These are phyloP conservation scores for Fragosphaeria purpurea DNA, from an alignment of 2,329 filamentous ascomycete genomes.

Conservation along the genomic window DNA sequence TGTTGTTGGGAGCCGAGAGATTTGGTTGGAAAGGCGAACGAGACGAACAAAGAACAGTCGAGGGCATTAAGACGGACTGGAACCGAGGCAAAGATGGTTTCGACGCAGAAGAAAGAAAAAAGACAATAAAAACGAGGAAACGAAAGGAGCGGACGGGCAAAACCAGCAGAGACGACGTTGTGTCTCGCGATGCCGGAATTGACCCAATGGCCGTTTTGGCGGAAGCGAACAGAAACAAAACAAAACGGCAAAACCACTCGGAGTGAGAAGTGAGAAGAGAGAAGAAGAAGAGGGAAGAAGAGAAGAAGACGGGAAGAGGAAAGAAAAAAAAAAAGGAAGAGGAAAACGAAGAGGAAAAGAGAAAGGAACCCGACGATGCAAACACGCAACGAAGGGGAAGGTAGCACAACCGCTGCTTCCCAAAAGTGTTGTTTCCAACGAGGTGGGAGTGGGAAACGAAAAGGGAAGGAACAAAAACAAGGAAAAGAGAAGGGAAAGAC, in stretches of 20 bases:
- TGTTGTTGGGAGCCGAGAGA: not conserved
- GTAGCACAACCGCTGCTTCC: too few species aligned
- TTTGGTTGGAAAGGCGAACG: too few species aligned
- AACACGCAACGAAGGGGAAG: too few species aligned
- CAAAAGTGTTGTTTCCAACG: too few species aligned
- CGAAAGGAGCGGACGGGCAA: slow-evolving; percentile 51
- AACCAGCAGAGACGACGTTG: slow-evolving; percentile 30
- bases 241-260: slow-evolving; percentile 6
- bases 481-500: not conserved
- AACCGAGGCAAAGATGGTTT: too few species aligned
- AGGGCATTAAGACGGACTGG: not conserved
- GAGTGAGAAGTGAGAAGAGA: slow-evolving; percentile 14
- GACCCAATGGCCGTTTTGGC: slow-evolving; percentile 33
- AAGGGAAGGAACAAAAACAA: not conserved
- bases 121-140: slow-evolving; percentile 14
- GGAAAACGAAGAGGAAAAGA: not conserved
- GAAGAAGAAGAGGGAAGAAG: slow-evolving; percentile 14
- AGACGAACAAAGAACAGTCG: not conserved
- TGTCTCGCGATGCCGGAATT: slow-evolving; percentile 40
- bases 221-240: too few species aligned
- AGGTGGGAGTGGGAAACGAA: not conserved
- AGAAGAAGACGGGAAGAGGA: slow-evolving; percentile 9
- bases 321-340: slow-evolving; percentile 6
- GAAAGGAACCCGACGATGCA: too few species aligned
- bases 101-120: not conserved